Percentiles rank a stretch among this genome's conserved stretches.
phyloP scores from a whole-genome alignment of 495 filamentous ascomycete species.

The Viridothelium virens region DNA sequence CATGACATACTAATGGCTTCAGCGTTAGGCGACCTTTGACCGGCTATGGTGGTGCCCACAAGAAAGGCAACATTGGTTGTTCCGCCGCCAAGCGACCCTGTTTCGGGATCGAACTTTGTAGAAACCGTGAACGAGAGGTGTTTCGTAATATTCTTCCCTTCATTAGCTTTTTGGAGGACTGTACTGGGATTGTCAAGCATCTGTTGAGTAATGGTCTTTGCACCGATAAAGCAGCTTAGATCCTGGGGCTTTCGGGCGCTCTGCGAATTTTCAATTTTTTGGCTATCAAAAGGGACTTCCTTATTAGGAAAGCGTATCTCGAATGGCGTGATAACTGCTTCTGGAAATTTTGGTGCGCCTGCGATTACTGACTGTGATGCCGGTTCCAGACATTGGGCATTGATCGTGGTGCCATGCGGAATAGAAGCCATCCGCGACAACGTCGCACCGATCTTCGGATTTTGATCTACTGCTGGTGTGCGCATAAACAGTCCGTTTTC shows the following conservation, averaged over 20 bases:
- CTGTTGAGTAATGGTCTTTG: constrained; percentile 27
- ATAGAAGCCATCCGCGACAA: constrained; percentile 31
- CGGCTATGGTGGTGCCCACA: constrained; percentile 14
- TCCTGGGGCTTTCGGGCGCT: constrained; percentile 29
- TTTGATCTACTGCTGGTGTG: neutral
- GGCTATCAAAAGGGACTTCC: constrained; percentile 10
- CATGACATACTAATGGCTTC: constrained; percentile 22
- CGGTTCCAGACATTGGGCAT: constrained; percentile 27
- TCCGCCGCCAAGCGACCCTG: constrained; percentile 24
- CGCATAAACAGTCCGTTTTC: constrained; percentile 17
- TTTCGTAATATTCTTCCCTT: constrained; percentile 26
- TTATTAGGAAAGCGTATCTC: constrained; percentile 16
- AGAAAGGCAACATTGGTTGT: constrained; percentile 31
- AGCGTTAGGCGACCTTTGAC: constrained; percentile 20
- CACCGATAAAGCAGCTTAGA: constrained; percentile 25
- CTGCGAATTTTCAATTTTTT: constrained; percentile 16
- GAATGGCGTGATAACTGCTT: constrained; percentile 29
- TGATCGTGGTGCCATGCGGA: constrained; percentile 34
- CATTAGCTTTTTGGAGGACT: constrained; percentile 24
- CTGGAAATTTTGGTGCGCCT: constrained; percentile 18
- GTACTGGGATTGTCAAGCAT: constrained; percentile 26
- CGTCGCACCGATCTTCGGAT: constrained; percentile 5
- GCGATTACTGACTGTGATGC: constrained; percentile 1
- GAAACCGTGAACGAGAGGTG: constrained; percentile 25
- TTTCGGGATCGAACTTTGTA: constrained; percentile 16